A percentile compares a stretch with the other conserved stretches of the same genome.
Conservation (phyloP, 345 rosid species). For the Camelina hispida region DNA sequence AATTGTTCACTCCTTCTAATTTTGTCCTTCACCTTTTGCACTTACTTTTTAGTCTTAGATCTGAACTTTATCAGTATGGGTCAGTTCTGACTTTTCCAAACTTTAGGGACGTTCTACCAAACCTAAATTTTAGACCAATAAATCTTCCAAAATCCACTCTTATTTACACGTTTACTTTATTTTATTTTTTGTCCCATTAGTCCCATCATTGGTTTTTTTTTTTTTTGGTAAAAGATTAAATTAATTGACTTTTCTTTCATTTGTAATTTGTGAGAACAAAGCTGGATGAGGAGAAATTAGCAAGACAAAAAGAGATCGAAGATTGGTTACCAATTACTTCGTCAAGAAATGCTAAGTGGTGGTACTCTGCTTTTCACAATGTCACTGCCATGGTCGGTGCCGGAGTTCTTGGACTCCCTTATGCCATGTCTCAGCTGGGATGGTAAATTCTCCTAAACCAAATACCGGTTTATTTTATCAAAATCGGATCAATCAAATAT, state of each 20-base stretch:
- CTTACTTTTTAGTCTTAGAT: background rate
- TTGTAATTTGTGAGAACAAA: slow-evolving; percentile 13
- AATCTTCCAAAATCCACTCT: slow-evolving; percentile 6
- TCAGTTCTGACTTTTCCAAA: slow-evolving; percentile 8
- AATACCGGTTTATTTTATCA: background rate
- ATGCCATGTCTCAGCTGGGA: slow-evolving; percentile 77
- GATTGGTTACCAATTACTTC: slow-evolving; percentile 78
- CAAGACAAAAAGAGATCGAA: slow-evolving; percentile 62
- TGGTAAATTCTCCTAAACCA: slow-evolving; percentile 45
- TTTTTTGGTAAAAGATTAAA: too few species aligned
- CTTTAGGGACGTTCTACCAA: slow-evolving; percentile 25
- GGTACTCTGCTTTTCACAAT: slow-evolving; percentile 87
- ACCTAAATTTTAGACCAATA: slow-evolving; percentile 24
- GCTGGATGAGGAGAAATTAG: slow-evolving; percentile 36
- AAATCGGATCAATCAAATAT: background rate
- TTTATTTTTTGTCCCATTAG: background rate
- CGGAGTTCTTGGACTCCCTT: slow-evolving; percentile 81
- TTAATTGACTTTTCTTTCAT: background rate
- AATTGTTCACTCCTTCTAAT: too few species aligned
- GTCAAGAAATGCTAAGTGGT: slow-evolving; percentile 78
- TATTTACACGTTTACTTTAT: background rate
- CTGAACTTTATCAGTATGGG: background rate
- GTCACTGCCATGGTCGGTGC: slow-evolving; percentile 93
- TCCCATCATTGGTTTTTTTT: too few species aligned
- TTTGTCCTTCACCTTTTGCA: background rate